Evolutionary conservation across 441 rosid species (phyloP).

Genomic region (Bocquillonia castaneifolia): DNA sequence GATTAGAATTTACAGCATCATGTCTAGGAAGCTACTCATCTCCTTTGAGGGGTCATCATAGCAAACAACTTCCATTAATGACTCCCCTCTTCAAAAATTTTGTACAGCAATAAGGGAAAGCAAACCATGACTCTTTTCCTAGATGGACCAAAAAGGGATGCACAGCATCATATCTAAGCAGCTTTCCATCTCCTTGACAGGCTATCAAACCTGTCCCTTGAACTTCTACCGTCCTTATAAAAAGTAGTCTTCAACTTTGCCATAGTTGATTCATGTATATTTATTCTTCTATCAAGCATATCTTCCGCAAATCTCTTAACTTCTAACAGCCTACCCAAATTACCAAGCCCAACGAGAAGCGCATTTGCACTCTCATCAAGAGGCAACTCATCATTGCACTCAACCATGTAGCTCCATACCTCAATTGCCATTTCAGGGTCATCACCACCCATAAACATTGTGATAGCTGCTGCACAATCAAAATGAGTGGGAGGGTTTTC

Average conservation of each 20-base stretch:
- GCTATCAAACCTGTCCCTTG: conserved; percentile 42
- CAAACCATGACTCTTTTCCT: conserved; percentile 5
- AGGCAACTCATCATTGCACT: conserved; percentile 34
- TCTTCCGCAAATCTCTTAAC: conserved; percentile 40
- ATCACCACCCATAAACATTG: conserved; percentile 37
- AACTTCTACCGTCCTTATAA: conserved; percentile 33
- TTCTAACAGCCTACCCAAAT: conserved; percentile 43
- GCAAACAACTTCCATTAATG: background rate
- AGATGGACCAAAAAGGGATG: conserved; percentile 8
- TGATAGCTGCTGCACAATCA: conserved; percentile 40
- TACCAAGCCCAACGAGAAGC: conserved; percentile 43
- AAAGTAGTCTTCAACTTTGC: conserved; percentile 39
- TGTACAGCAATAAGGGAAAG: conserved; percentile 1
- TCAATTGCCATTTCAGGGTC: conserved; percentile 56
- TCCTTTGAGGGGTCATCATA: background rate
- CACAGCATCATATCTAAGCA: conserved; percentile 16
- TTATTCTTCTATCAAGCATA: conserved; percentile 45
- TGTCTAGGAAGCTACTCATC: background rate
- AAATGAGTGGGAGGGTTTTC: conserved; percentile 42
- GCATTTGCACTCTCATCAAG: conserved; percentile 44
- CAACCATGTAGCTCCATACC: conserved; percentile 52
- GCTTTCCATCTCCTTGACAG: conserved; percentile 45
- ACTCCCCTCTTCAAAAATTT: background rate
- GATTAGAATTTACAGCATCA: background rate
- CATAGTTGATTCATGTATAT: conserved; percentile 42